Conservation (phyloP, 495 filamentous ascomycete species). For the Cenococcum geophilum region DNA sequence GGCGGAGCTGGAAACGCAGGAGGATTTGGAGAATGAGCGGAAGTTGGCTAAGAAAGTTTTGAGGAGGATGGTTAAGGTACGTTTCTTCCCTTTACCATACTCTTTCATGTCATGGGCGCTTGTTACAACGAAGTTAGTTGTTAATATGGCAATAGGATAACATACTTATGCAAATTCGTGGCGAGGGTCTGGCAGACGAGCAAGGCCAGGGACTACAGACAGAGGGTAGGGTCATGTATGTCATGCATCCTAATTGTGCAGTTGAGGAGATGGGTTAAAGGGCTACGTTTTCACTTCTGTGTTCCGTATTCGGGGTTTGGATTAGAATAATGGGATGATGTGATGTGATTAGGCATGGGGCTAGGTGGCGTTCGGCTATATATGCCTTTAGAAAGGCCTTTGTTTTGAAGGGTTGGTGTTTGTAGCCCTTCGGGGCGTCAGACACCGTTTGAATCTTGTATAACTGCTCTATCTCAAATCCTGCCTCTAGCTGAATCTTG, state of each 20-base stretch:
- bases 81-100: slow-evolving; percentile 29
- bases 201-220: slow-evolving; percentile 47
- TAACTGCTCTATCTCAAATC: too few species aligned
- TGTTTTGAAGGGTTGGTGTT: too few species aligned
- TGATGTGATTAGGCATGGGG: too few species aligned
- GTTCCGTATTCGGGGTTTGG: too few species aligned
- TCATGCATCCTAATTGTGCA: slow-evolving; percentile 90
- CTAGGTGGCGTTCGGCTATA: too few species aligned
- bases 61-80: slow-evolving; percentile 93
- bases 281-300: not conserved
- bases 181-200: slow-evolving; percentile 66
- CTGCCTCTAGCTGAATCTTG: too few species aligned
- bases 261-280: slow-evolving; percentile 53
- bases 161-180: slow-evolving; percentile 82
- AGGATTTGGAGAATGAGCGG: slow-evolving; percentile 72
- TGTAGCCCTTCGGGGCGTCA: too few species aligned
- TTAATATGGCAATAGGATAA: slow-evolving; percentile 60
- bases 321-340: too few species aligned
- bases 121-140: not conserved
- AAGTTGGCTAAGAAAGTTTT: slow-evolving; percentile 78
- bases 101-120: not conserved
- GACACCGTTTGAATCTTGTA: too few species aligned
- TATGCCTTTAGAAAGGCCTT: too few species aligned
- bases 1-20: slow-evolving; percentile 68
- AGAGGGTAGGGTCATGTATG: slow-evolving; percentile 64